Base-by-base conservation (phyloP, 169 alveolate species). In the Neospora caninum region DNA sequence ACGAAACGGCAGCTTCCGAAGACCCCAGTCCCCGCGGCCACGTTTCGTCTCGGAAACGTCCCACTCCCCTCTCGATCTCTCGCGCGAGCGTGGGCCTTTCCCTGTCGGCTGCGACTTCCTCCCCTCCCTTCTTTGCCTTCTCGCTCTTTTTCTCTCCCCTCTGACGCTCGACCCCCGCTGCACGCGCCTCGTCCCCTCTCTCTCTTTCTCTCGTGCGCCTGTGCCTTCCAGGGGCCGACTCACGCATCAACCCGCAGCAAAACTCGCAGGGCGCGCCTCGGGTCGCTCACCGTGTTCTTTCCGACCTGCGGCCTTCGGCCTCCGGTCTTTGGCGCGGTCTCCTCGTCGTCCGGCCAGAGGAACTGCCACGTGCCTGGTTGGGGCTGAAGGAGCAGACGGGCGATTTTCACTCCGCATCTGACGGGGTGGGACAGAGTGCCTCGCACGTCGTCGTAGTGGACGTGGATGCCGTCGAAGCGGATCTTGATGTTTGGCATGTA, bases 401-500 rank as follows among this genome's bases (percentile, higher is more conserved):
- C 25, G 38, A 82, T 31, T 13, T 82, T 38, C 34, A 39, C 34
- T 13, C 89, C 54, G 89, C 89, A 82, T 18, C 89, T 38, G 69
- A 38, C 41, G 39, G 89, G 89, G 67, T 82, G 89, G 43, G 43
- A 36, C 16, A 82, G 69, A 34, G 27, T 27, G n/a, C 64, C 89
- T 36, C 41, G 67, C 38, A 9, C 41, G 41, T 82, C 89, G 53
- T 82, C 89, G 67, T 29, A 82, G 67, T 41, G 43, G 38, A 82
- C 38, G 39, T 27, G 67, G 10, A 82, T 29, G 41, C 39, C 89
- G 41, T 82, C 67, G 89, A 82, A 22, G 34, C 89, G 53, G 6
- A 82, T 38, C 31, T 82, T 82, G 41, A 82, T 31, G 41, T 82
- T 82, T 1, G 89, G 89, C 89, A 82, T 42, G 41, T 82, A 82